Conservation (phyloP, 2,329 filamentous ascomycete species). For the Fusarium aywerte region DNA sequence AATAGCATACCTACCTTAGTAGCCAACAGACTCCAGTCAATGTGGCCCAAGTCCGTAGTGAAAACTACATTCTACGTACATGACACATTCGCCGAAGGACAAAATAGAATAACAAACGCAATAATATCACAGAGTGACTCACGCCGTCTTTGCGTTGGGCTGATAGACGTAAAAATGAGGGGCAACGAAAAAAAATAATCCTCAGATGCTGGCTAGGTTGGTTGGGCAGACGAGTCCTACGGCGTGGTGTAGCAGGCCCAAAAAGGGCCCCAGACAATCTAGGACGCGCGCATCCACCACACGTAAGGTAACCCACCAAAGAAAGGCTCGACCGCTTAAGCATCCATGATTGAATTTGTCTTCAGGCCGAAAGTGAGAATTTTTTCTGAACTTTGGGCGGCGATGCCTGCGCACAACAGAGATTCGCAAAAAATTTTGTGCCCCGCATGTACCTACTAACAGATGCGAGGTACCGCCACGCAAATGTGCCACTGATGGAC, state of each 20-base stretch:
- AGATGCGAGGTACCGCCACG: conserved; percentile 45
- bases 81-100: conserved; percentile 3
- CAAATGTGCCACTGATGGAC: conserved; percentile 1
- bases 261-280: conserved; percentile 33
- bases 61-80: background rate
- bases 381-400: conserved; percentile 39
- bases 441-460: conserved; percentile 48
- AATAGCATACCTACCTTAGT: no score
- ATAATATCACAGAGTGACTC: conserved; percentile 38
- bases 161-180: conserved; percentile 39
- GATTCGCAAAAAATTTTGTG: conserved; percentile 21
- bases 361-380: conserved; percentile 42
- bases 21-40: background rate
- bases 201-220: conserved; percentile 33
- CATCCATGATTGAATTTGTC: conserved; percentile 39
- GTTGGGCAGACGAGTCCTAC: conserved; percentile 45
- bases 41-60: conserved; percentile 1
- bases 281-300: conserved; percentile 35
- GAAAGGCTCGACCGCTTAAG: conserved; percentile 36
- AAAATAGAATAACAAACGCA: background rate
- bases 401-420: conserved; percentile 29
- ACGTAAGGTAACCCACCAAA: conserved; percentile 32
- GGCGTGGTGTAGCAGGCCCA: conserved; percentile 26
- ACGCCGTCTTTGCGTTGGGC: conserved; percentile 46
- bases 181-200: conserved; percentile 31